Evolutionary conservation across 2,329 filamentous ascomycete genomes (phyloP), one percentile per base, ranked within the genome.

Genomic region (Xylariaceae sp.): DNA sequence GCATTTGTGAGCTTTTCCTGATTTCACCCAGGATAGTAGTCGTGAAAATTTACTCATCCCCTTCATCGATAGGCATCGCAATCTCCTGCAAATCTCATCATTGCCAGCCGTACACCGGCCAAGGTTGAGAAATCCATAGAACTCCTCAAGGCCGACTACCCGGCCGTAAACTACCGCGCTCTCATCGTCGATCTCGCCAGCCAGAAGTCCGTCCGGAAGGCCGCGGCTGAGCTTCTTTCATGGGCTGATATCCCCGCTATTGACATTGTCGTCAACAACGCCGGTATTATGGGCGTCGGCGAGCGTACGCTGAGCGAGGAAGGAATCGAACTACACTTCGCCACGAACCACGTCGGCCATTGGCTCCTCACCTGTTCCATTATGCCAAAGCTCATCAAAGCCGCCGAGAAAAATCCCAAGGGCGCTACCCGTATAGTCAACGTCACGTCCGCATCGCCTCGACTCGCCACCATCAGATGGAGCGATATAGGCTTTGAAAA

Each of bases 291-390:
- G 68, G 70, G 62, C 1, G 22, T 68, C n/a, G 57, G 56, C 10
- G 65, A 70, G 4, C 69, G 69, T 39, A 65, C 63, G 2, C 56
- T 69, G n/a, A 71, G 67, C 8, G 57, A 64, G 3, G 73, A 76
- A 3, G 75, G 75, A 0, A 66, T 72, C 45, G 75, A 78, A 64
- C 63, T 65, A 49, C 74, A 76, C 52, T 73, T 79, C 46, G 73
- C 68, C 0, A 71, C 70, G 2, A 77, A 77, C 47, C 72, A 79
- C 48, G 47, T 79, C 5, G 72, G 71, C 0, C 76, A 76, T 59
- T 79, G 74, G 46, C 66, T 79, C 2, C 67, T 80, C 34, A 72
- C 73, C 13, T 75, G 75, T 56, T 63, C 76, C 18, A 62, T 79
- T 43, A 72, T 76, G 66, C 65, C 65, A 0, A 76, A 75, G 59